A percentile compares a stretch with the other conserved stretches of the same genome.
phyloP scores from a whole-genome alignment of 140 eudicot species.

The Oenanthe javanica region DNA sequence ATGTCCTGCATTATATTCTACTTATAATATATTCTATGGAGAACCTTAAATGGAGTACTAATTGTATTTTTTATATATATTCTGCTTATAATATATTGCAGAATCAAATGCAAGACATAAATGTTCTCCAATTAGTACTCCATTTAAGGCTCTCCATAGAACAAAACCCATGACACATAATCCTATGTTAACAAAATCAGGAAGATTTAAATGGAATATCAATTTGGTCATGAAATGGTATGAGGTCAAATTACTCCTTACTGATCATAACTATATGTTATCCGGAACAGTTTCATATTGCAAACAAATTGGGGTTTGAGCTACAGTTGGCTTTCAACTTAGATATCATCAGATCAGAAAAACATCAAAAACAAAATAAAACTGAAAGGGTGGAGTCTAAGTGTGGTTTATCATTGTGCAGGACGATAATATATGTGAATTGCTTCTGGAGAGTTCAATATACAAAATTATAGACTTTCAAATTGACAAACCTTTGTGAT shows the following conservation, averaged over 20 bases:
- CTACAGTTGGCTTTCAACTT: background rate
- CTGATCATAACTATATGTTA: background rate
- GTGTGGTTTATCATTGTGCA: background rate
- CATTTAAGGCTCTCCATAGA: too few relatives aligned
- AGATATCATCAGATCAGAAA: background rate
- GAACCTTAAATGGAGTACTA: too few relatives aligned
- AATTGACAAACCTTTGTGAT: slow-evolving; percentile 36
- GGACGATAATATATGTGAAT: background rate
- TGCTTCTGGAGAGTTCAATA: background rate
- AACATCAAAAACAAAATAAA: background rate
- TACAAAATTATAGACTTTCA: background rate
- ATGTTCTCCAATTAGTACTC: too few relatives aligned
- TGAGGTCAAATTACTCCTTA: background rate
- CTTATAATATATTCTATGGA: too few relatives aligned
- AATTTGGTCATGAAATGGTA: background rate
- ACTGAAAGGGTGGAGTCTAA: background rate
- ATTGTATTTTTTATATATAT: too few relatives aligned
- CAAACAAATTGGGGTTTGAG: background rate
- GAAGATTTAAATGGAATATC: background rate
- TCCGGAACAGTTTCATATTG: background rate
- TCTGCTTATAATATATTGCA: too few relatives aligned
- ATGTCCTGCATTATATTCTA: too few relatives aligned
- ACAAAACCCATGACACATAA: background rate
- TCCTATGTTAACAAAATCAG: background rate
- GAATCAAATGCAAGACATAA: too few relatives aligned